phyloP scores from a whole-genome alignment of 768 basidiomycete species.

The Pleurotus giganteus region DNA sequence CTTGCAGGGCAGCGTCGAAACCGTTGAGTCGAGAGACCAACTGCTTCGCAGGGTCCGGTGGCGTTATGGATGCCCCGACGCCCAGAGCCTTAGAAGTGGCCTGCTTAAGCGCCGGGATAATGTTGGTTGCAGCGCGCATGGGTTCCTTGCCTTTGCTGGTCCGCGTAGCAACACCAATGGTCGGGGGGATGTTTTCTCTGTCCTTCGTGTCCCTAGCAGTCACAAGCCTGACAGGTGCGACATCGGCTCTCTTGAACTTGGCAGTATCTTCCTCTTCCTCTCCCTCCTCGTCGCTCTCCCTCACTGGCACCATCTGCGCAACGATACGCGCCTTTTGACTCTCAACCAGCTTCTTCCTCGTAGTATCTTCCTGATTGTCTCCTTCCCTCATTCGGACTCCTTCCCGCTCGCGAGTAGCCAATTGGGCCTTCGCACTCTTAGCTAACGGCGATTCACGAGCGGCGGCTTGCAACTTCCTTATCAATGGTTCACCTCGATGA shows the following conservation, averaged over 20 bases:
- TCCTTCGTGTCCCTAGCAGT: constrained; percentile 12
- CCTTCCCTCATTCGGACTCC: constrained; percentile 30
- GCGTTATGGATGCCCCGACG: neutral
- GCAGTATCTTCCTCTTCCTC: constrained; percentile 17
- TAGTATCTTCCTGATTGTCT: constrained; percentile 26
- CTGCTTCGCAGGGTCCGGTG: neutral
- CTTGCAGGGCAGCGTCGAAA: constrained; percentile 64
- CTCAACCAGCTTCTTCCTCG: constrained; percentile 74
- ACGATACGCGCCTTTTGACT: constrained; percentile 92
- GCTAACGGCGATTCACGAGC: constrained; percentile 14
- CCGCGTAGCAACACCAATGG: constrained; percentile 19
- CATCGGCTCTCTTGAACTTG: neutral
- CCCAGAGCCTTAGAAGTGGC: neutral
- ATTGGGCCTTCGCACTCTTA: neutral
- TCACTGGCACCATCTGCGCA: constrained; percentile 82
- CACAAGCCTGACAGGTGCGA: neutral
- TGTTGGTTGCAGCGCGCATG: neutral
- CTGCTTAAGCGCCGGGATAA: constrained; percentile 1
- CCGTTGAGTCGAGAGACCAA: constrained; percentile 40
- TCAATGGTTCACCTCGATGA: constrained; percentile 24
- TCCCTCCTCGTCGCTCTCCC: constrained; percentile 39
- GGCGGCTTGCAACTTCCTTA: constrained; percentile 26
- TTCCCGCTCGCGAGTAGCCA: constrained; percentile 11
- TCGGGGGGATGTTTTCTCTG: constrained; percentile 32
- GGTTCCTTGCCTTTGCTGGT: constrained; percentile 13